Conservation (phyloP, 495 filamentous ascomycete species). For the Trichocladium antarcticum region DNA sequence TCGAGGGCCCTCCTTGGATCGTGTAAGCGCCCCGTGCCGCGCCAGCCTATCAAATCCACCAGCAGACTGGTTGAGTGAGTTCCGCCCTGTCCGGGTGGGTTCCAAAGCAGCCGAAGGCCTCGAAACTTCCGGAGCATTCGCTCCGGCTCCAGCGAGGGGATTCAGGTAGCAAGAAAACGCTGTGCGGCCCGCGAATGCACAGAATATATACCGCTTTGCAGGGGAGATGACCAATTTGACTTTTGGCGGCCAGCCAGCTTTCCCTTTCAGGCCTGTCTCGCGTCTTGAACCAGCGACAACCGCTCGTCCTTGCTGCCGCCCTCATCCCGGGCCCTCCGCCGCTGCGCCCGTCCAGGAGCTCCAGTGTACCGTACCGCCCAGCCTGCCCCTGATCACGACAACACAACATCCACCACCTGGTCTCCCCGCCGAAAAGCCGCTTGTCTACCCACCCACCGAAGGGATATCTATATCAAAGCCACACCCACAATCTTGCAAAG, state of each 20-base stretch:
- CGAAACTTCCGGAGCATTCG: too few species aligned
- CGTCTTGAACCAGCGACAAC: constrained; percentile 25
- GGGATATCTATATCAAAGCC: constrained; percentile 3
- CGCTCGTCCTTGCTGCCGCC: constrained; percentile 26
- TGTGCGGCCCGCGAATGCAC: constrained; percentile 17
- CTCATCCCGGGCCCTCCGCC: background rate
- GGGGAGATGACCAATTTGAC: constrained; percentile 16
- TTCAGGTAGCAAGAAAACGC: constrained; percentile 21
- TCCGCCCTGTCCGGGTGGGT: too few species aligned
- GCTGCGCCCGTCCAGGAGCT: background rate
- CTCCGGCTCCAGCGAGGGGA: constrained; percentile 13
- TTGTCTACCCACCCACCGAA: too few species aligned
- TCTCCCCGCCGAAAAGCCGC: too few species aligned
- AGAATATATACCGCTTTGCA: constrained; percentile 18
- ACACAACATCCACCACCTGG: too few species aligned
- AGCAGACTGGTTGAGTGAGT: too few species aligned
- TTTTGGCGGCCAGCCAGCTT: constrained; percentile 8
- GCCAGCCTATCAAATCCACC: constrained; percentile 12
- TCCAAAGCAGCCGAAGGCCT: too few species aligned
- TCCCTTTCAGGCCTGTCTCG: constrained; percentile 3
- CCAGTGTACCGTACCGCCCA: too few species aligned
- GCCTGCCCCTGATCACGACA: too few species aligned
- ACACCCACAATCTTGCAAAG: too few species aligned
- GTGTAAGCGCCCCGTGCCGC: background rate
- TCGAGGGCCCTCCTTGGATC: background rate